Evolutionary conservation across 1,284 basidiomycete species (phyloP).

Genomic region (Kalmanozyma brasiliensis): DNA sequence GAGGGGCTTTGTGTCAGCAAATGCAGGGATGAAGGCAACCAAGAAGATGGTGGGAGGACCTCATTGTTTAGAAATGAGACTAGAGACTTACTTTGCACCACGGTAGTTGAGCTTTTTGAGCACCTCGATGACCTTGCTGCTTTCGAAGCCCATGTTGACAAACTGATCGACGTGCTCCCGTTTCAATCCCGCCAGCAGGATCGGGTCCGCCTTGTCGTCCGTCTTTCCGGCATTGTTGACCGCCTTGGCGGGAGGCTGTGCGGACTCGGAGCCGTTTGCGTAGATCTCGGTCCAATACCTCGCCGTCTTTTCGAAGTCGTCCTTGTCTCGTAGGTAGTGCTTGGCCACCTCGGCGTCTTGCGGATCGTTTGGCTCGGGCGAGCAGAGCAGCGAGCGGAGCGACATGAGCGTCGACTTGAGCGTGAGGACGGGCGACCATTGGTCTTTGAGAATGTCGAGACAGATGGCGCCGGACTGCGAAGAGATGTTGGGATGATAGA

Average conservation of each 20-base stretch:
- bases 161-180: conserved; percentile 70
- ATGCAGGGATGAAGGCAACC: background rate
- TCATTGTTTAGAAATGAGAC: background rate
- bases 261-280: conserved; percentile 53
- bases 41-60: background rate
- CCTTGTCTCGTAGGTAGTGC: conserved; percentile 88
- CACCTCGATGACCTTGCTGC: conserved; percentile 84
- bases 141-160: conserved; percentile 74
- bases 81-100: conserved; percentile 75
- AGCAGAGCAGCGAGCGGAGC: conserved; percentile 92
- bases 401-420: conserved; percentile 97
- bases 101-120: conserved; percentile 90
- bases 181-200: conserved; percentile 70
- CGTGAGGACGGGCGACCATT: conserved; percentile 73
- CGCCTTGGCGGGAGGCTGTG: conserved; percentile 34
- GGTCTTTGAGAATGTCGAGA: conserved; percentile 77
- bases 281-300: conserved; percentile 78
- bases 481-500: conserved; percentile 97
- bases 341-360: conserved; percentile 95
- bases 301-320: conserved; percentile 90
- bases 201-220: conserved; percentile 59
- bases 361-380: conserved; percentile 94
- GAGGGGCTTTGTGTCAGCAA: conserved; percentile 3
- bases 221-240: conserved; percentile 58
- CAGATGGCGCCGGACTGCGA: conserved; percentile 93